Conservation (phyloP, 2,329 filamentous ascomycete species). For the Colletotrichum shisoi region DNA sequence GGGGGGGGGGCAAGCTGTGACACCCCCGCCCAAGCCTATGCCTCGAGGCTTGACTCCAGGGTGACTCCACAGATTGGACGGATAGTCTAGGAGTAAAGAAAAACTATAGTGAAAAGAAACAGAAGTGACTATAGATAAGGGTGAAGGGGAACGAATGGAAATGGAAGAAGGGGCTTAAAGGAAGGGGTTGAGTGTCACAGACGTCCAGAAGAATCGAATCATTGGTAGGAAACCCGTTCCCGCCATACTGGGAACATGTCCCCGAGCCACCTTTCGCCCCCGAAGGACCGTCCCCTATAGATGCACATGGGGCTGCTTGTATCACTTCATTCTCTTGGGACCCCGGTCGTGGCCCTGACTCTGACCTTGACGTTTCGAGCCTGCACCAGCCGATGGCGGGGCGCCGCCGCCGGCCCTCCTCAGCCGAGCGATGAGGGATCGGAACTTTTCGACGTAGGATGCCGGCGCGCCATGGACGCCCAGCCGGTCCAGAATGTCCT, state of each 20-base stretch:
- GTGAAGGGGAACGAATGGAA: background rate
- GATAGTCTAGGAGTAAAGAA: background rate
- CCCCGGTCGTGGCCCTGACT: conserved; percentile 43
- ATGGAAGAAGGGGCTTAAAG: conserved; percentile 7
- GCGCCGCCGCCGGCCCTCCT: conserved; percentile 41
- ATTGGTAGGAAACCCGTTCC: conserved; percentile 2
- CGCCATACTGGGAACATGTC: background rate
- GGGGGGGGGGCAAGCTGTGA: background rate
- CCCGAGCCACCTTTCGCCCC: background rate
- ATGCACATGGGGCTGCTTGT: background rate
- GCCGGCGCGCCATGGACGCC: conserved; percentile 48
- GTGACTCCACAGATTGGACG: background rate
- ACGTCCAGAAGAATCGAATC: conserved; percentile 8
- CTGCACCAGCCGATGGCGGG: conserved; percentile 37
- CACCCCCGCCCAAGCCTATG: background rate
- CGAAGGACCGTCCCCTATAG: background rate
- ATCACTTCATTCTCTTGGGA: conserved; percentile 50
- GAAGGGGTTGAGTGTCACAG: conserved; percentile 16
- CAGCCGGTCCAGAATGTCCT: conserved; percentile 47
- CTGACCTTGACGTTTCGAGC: conserved; percentile 47
- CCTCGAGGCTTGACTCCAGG: background rate
- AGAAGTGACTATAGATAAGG: background rate
- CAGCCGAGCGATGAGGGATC: conserved; percentile 46
- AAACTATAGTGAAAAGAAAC: too few species aligned
- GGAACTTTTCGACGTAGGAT: conserved; percentile 50